Evolutionary conservation across 2,329 filamentous ascomycete species (phyloP), one percentile per base, ranked within the genome.

Genomic region (Pyrenophora teres): DNA sequence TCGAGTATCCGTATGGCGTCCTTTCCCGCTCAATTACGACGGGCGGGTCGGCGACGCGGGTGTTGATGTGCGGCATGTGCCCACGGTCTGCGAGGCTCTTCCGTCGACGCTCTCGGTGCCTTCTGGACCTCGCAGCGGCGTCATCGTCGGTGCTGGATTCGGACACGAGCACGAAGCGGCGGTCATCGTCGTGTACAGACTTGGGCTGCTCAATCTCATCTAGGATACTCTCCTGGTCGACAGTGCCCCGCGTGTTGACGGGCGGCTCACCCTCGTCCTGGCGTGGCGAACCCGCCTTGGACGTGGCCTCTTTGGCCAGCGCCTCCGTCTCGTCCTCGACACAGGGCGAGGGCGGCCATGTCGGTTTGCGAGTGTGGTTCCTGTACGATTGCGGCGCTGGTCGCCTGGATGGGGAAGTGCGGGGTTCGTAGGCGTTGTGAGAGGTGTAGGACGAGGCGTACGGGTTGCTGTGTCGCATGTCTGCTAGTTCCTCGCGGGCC

Each of bases 261-360:
- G 83, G 83, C 54, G 81, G 80, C 42, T 80, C 86, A 47, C 67
- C 50, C 76, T 78, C 46, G 58, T 63, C 37, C 60, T 69, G 43
- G 60, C 59, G 60, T 32, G 47, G 38, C 27, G 50, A 49, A 40
- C 42, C 50, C 47, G 56, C 56, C 23, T 73, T 72, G 37, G 70
- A 64, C 21, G 78, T 77, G 62, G 83, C 73, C 67, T 92, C 88
- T 67, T 80, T 84, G 5, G 81, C 81, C 32, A 90, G 72, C 6
- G 87, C 83, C 12, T 77, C 79, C 13, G 69, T 75, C 69, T 90
- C 88, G 67, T 92, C 88, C 69, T 92, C 88, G 40, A 87, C 87
- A 31, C 73, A 85, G 3, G 88, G 86, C 15, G 79, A 78, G 1
- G 87, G 87, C 5, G 87, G 85, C 67, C 77, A 80, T 54, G 70